Evolutionary conservation across 345 rosid species (phyloP).

Genomic region (Excoecaria cochinchinensis): DNA sequence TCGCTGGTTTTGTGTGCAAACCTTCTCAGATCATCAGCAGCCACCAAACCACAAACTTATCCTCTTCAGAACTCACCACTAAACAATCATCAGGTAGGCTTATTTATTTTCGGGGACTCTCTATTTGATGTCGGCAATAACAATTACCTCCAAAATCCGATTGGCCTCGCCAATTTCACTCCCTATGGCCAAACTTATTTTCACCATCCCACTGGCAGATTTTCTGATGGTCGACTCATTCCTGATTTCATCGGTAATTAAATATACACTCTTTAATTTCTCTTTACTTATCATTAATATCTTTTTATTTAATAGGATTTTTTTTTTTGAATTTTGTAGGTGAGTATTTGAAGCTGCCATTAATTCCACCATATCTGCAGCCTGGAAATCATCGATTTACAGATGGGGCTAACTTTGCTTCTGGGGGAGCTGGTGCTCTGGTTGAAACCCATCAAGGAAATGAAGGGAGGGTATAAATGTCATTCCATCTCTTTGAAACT

Average conservation of each 20-base stretch:
- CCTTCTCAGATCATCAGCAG: neutral
- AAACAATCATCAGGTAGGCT: neutral
- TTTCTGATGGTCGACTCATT: conserved; percentile 26
- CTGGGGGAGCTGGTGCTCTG: conserved; percentile 54
- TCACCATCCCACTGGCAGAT: conserved; percentile 26
- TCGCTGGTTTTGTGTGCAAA: neutral
- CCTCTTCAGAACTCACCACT: neutral
- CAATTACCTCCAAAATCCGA: conserved; percentile 25
- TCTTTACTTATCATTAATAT: neutral
- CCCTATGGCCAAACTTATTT: conserved; percentile 37
- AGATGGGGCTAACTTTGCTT: conserved; percentile 47
- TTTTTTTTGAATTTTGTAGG: conserved; percentile 24
- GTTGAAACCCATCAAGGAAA: conserved; percentile 30
- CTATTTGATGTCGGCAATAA: conserved; percentile 35
- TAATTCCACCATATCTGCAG: conserved; percentile 44
- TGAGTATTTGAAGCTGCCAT: conserved; percentile 40
- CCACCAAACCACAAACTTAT: neutral
- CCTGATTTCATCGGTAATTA: conserved; percentile 33
- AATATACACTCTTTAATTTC: neutral
- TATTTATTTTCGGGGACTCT: conserved; percentile 42
- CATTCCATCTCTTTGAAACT: neutral
- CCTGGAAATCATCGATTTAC: conserved; percentile 27
- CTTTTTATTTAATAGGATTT: neutral
- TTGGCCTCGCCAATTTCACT: conserved; percentile 23
- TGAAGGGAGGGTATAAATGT: conserved; percentile 27